Conservation (phyloP, 164 flowering plant genomes). For the Umbilicus rupestris region DNA sequence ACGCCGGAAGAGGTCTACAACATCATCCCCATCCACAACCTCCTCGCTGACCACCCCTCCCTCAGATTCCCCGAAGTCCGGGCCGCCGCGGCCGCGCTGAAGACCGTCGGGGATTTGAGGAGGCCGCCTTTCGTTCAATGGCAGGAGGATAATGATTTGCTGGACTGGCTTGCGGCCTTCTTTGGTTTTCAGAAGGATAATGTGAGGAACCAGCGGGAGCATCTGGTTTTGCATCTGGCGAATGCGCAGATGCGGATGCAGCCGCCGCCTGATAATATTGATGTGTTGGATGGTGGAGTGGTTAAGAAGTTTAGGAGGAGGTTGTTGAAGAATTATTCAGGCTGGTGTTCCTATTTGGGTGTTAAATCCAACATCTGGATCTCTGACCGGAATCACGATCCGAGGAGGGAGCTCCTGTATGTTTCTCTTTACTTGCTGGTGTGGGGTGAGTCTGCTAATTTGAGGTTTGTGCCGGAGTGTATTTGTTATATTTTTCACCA, state of each 20-base stretch:
- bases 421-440: constrained; percentile 38
- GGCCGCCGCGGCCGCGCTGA: constrained; percentile 51
- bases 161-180: constrained; percentile 58
- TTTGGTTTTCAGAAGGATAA: constrained; percentile 57
- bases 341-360: constrained; percentile 50
- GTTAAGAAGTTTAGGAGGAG: constrained; percentile 40
- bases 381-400: constrained; percentile 30
- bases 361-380: constrained; percentile 49
- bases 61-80: constrained; percentile 66
- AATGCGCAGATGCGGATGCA: constrained; percentile 68
- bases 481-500: constrained; percentile 45
- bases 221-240: constrained; percentile 58
- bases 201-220: constrained; percentile 58
- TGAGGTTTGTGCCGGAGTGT: constrained; percentile 55
- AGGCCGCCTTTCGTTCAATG: constrained; percentile 35
- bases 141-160: constrained; percentile 39
- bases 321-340: constrained; percentile 38
- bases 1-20: constrained; percentile 23
- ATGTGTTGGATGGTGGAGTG: constrained; percentile 39
- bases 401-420: constrained; percentile 43
- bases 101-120: constrained; percentile 49
- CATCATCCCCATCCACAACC: constrained; percentile 61
- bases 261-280: constrained; percentile 56
- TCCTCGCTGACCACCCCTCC: constrained; percentile 63
- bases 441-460: constrained; percentile 62